phyloP scores from a whole-genome alignment of 2,329 filamentous ascomycete species.

The Colletotrichum horii region DNA sequence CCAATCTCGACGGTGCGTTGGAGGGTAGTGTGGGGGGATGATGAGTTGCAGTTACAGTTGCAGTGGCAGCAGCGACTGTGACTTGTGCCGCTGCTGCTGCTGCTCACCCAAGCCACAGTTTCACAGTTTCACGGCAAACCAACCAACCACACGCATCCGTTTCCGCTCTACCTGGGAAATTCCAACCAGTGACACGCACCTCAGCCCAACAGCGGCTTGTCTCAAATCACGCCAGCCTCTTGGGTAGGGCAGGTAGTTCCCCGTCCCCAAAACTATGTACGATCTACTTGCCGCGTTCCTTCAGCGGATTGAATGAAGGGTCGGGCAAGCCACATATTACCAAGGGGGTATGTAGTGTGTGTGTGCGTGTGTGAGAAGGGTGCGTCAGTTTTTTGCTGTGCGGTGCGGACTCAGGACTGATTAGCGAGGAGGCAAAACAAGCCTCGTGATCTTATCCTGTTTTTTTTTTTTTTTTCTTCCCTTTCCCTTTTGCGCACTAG shows the following conservation, averaged over 20 bases:
- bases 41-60: neutral
- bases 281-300: constrained; percentile 1
- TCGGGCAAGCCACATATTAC: neutral
- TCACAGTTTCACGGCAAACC: neutral
- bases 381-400: neutral
- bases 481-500: neutral
- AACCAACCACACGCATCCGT: neutral
- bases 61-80: neutral
- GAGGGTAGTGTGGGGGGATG: neutral
- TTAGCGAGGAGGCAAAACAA: neutral
- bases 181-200: neutral
- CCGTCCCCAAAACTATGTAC: neutral
- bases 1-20: constrained; percentile 3
- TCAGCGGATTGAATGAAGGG: neutral
- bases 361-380: neutral
- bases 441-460: neutral
- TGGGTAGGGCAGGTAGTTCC: neutral
- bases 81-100: neutral
- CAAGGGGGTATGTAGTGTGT: neutral
- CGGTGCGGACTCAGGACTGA: neutral
- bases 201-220: neutral
- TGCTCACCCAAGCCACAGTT: neutral
- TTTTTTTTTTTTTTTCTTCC: neutral
- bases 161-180: neutral
- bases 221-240: neutral